Conservation (phyloP, 2,329 filamentous ascomycete species). For the Arthroderma sp. region DNA sequence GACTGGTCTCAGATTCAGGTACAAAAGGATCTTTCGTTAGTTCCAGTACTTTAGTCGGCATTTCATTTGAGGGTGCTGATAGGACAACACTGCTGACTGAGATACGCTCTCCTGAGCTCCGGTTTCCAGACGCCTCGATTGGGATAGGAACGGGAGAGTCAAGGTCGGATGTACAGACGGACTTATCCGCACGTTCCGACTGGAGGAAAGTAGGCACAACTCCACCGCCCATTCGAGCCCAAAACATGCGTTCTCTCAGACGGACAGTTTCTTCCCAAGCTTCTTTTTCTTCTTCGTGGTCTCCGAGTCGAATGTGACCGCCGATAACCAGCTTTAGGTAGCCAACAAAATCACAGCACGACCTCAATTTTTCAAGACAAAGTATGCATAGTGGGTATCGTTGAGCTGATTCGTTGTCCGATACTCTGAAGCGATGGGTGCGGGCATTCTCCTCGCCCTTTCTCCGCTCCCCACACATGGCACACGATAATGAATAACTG, state of each 20-base stretch:
- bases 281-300: slow-evolving; percentile 58
- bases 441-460: slow-evolving; percentile 58
- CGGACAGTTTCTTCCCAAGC: slow-evolving; percentile 93
- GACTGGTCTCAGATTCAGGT: too few relatives aligned
- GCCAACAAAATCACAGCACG: slow-evolving; percentile 82
- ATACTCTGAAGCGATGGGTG: slow-evolving; percentile 78
- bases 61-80: too few relatives aligned
- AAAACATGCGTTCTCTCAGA: slow-evolving; percentile 90
- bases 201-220: slow-evolving; percentile 55
- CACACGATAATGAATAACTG: slow-evolving; percentile 53
- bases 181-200: slow-evolving; percentile 12
- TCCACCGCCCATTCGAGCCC: slow-evolving; percentile 82
- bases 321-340: slow-evolving; percentile 87
- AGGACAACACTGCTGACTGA: too few relatives aligned
- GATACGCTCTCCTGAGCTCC: too few relatives aligned
- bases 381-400: slow-evolving; percentile 82
- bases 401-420: slow-evolving; percentile 73
- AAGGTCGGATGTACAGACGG: background rate
- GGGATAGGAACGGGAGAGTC: background rate
- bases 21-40: too few relatives aligned
- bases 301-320: slow-evolving; percentile 76
- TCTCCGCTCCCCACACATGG: slow-evolving; percentile 75
- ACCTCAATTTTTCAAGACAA: slow-evolving; percentile 69
- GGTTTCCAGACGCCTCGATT: background rate
- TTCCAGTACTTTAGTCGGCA: too few relatives aligned